A percentile compares a stretch with the other conserved stretches of the same genome.
These are phyloP conservation scores for Aechmea fasciata DNA, from an alignment of 176 grass and related monocot genomes.

Conservation along the genomic window DNA sequence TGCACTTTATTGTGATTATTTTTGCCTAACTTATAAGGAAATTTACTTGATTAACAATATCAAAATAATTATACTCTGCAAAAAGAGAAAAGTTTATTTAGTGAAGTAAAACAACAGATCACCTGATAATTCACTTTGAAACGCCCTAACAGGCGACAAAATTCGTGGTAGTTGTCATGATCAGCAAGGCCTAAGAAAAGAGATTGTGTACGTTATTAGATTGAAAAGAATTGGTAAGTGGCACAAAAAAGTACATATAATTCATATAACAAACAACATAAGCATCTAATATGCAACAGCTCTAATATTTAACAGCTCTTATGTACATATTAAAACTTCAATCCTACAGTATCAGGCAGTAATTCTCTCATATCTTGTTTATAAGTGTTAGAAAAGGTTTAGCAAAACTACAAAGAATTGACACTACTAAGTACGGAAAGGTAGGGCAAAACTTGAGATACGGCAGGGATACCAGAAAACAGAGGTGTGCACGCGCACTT, in stretches of 20 bases:
- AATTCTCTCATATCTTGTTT: too few relatives aligned
- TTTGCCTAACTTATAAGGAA: neutral
- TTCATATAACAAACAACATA: neutral
- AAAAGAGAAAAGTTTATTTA: neutral
- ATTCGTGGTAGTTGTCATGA: slow-evolving; percentile 99
- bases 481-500: too few relatives aligned
- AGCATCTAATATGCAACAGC: neutral
- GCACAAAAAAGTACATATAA: neutral
- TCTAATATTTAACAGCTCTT: too few relatives aligned
- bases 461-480: too few relatives aligned
- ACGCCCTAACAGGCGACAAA: slow-evolving; percentile 88
- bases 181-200: slow-evolving; percentile 75
- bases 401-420: too few relatives aligned
- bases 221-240: neutral
- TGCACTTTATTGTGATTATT: neutral
- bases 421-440: too few relatives aligned
- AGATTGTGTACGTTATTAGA: neutral
- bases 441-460: too few relatives aligned
- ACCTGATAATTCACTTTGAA: slow-evolving; percentile 99
- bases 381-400: too few relatives aligned
- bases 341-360: too few relatives aligned
- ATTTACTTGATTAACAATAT: neutral
- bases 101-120: neutral
- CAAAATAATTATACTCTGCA: neutral
- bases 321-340: too few relatives aligned